Evolutionary conservation across 2,329 filamentous ascomycete genomes (phyloP).

Genomic region (Xylariaceae sp.): DNA sequence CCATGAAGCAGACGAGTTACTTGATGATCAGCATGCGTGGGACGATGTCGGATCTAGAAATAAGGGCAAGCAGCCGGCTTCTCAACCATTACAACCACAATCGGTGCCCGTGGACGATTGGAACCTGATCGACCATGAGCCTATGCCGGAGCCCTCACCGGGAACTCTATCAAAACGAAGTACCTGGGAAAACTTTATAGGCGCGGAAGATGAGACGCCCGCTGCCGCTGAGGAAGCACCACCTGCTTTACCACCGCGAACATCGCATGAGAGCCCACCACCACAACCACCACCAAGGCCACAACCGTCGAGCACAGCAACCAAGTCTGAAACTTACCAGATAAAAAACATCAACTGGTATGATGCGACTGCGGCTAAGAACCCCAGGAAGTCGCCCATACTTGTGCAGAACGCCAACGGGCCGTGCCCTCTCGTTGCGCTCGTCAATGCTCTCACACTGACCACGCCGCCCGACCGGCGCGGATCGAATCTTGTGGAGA

Average conservation of each 20-base stretch:
- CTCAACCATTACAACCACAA: slow-evolving; percentile 25
- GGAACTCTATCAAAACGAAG: slow-evolving; percentile 40
- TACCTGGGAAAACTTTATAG: slow-evolving; percentile 43
- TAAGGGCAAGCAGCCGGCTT: slow-evolving; percentile 46
- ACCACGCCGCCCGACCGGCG: slow-evolving; percentile 68
- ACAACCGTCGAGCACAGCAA: slow-evolving; percentile 41
- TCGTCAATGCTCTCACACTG: slow-evolving; percentile 89
- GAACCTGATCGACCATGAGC: slow-evolving; percentile 54
- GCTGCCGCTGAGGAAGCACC: slow-evolving; percentile 24
- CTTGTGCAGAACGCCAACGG: slow-evolving; percentile 93
- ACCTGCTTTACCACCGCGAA: slow-evolving; percentile 45
- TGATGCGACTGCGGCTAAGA: slow-evolving; percentile 62
- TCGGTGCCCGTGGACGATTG: slow-evolving; percentile 46
- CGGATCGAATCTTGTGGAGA: slow-evolving; percentile 75
- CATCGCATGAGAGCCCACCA: slow-evolving; percentile 27
- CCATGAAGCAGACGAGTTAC: slow-evolving; percentile 37
- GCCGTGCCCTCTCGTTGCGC: slow-evolving; percentile 86
- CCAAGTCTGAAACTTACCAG: slow-evolving; percentile 77
- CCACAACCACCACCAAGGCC: slow-evolving; percentile 45
- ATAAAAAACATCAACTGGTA: slow-evolving; percentile 91
- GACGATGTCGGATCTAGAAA: slow-evolving; percentile 47
- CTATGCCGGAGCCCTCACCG: slow-evolving; percentile 31
- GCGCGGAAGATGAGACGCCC: slow-evolving; percentile 24
- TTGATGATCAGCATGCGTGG: slow-evolving; percentile 53
- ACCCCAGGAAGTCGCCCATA: slow-evolving; percentile 78